Percentiles rank a stretch among this genome's conserved stretches.
Evolutionary conservation across 257 asterid genomes (phyloP).

Genomic region (Petunia secreta): DNA sequence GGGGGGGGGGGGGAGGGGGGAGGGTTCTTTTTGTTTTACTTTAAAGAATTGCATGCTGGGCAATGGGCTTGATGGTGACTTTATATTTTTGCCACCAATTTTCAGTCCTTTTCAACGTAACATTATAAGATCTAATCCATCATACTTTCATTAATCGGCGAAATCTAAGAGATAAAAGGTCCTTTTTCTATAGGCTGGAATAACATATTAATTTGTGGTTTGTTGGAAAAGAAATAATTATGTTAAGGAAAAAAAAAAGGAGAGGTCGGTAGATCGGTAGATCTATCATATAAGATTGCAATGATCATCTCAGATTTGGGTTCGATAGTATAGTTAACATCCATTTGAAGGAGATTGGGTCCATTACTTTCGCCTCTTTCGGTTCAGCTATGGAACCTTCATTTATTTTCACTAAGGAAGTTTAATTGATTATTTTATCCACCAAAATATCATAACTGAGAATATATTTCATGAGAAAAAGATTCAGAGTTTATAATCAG

Average conservation of each 20-base stretch:
- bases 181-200: background rate
- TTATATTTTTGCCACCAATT: constrained; percentile 31
- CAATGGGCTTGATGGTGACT: constrained; percentile 31
- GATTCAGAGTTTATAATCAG: too few species aligned
- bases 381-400: constrained; percentile 21
- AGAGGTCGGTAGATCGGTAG: constrained; percentile 38
- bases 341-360: constrained; percentile 2
- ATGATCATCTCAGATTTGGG: constrained; percentile 43
- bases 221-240: constrained; percentile 19
- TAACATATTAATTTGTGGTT: constrained; percentile 14
- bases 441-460: background rate
- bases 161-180: constrained; percentile 29
- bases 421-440: background rate
- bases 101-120: constrained; percentile 34
- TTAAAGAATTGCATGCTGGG: background rate
- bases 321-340: constrained; percentile 21
- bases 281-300: constrained; percentile 40
- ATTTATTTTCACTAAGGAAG: background rate
- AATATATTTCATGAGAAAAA: too few species aligned
- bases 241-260: background rate
- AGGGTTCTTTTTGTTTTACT: too few species aligned
- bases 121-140: constrained; percentile 46
- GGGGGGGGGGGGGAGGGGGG: too few species aligned
- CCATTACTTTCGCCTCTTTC: constrained; percentile 27
- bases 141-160: constrained; percentile 27